Conservation (phyloP, 2,329 filamentous ascomycete species). For the Alternaria gaisen region DNA sequence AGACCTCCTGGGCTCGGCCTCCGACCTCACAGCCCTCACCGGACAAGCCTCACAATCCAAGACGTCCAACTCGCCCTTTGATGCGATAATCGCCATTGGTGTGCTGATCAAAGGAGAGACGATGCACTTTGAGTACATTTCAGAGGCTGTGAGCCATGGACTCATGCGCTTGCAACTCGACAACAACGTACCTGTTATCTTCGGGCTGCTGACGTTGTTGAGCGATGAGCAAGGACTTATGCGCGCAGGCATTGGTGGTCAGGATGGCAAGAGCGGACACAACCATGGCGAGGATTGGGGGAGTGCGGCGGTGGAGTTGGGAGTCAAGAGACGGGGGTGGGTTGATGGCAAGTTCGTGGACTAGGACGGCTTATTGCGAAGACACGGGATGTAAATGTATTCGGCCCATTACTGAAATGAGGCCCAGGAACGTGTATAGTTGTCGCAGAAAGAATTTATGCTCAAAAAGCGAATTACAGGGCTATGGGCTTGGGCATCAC, state of each 20-base stretch:
- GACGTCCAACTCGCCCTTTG: conserved; percentile 68
- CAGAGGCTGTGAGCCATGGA: conserved; percentile 87
- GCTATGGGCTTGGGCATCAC: background rate
- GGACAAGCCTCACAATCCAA: conserved; percentile 37
- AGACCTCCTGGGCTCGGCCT: conserved; percentile 76
- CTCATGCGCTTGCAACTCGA: conserved; percentile 96
- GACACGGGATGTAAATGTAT: background rate
- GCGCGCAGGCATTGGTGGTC: conserved; percentile 74
- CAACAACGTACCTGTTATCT: conserved; percentile 86
- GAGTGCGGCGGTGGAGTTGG: conserved; percentile 90
- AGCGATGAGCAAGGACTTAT: conserved; percentile 86
- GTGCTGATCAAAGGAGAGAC: conserved; percentile 98
- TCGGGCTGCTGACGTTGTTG: conserved; percentile 89
- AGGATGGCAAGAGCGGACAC: conserved; percentile 65
- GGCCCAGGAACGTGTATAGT: background rate
- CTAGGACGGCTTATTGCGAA: conserved; percentile 26
- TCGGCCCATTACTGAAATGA: background rate
- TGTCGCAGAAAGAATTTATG: background rate
- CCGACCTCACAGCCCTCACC: conserved; percentile 61
- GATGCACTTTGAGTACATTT: conserved; percentile 99
- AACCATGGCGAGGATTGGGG: conserved; percentile 99
- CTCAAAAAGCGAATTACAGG: background rate
- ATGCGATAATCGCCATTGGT: conserved; percentile 93
- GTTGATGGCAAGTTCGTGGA: conserved; percentile 70
- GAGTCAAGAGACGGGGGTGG: conserved; percentile 86